Evolutionary conservation across 441 rosid species (phyloP), one percentile per base, ranked within the genome.

Genomic region (Adansonia rubrostipa): DNA sequence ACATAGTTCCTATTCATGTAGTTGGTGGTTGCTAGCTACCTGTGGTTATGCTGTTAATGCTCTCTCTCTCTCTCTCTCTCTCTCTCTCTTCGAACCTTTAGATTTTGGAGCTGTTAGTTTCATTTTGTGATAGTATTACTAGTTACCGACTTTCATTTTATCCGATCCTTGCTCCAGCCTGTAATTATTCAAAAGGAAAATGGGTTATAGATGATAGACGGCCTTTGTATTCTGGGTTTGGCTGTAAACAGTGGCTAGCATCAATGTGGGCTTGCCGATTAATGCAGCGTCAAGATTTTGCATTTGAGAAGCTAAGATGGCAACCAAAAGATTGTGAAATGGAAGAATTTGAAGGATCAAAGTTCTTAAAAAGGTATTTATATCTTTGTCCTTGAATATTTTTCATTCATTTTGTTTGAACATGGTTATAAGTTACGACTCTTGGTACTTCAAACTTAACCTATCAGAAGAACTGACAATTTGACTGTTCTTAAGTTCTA

Each of bases 171-270:
- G 24, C 40, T 77, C 60, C 90, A 88, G 97, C 82, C 62, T 96
- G 99, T 78, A 90, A 89, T 77, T 90, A 89, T 73, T 93, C 97
- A 14, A 91, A 92, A 80, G 99, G 98, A 78, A 93, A 92, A 86
- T 96, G 99, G 98, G 90, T 94, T 57, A 82, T 91, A 73, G 99
- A 96, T 84, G 86, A 88, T 50, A 78, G 63, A 24, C 86, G 86
- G 74, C 93, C 93, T 80, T 73, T 92, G 75, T 94, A 96, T 83
- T 92, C 97, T 5, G 99, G 99, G 73, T 87, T 85, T 76, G 82
- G 73, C 33, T 94, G 99, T 84, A 96, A 96, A 84, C 92, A 86
- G 60, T 94, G 98, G 99, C 89, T 93, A 79, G 90, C 98, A 58
- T 74, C 74, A 24, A 93, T 89, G 98, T 96, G 99, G 97, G 94